phyloP scores from a whole-genome alignment of 2,329 filamentous ascomycete species.

The Bertia moriformis region DNA sequence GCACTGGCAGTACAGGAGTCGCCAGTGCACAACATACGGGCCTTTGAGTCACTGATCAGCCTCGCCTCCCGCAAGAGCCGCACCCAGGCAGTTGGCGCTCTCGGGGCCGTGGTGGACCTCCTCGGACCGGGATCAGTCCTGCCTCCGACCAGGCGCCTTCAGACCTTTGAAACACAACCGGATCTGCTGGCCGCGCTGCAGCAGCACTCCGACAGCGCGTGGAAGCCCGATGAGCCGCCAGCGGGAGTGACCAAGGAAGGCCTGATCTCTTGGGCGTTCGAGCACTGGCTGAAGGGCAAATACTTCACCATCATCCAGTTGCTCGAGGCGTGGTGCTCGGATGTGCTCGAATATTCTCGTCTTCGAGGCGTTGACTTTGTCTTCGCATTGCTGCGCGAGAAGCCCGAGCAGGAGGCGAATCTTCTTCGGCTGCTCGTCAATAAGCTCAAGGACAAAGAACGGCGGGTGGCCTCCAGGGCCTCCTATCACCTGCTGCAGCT shows the following conservation, averaged over 20 bases:
- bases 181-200: slow-evolving; percentile 60
- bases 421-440: slow-evolving; percentile 81
- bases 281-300: slow-evolving; percentile 85
- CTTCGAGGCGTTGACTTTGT: slow-evolving; percentile 80
- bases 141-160: slow-evolving; percentile 68
- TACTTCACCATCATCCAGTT: slow-evolving; percentile 90
- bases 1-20: slow-evolving; percentile 93
- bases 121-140: slow-evolving; percentile 78
- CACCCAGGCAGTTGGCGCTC: slow-evolving; percentile 80
- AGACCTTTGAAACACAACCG: slow-evolving; percentile 67
- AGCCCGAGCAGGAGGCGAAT: slow-evolving; percentile 94
- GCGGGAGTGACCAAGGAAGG: background rate
- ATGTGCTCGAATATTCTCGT: slow-evolving; percentile 88
- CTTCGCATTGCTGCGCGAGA: slow-evolving; percentile 81
- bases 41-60: slow-evolving; percentile 68
- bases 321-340: slow-evolving; percentile 81
- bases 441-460: slow-evolving; percentile 87
- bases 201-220: no score
- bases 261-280: slow-evolving; percentile 78
- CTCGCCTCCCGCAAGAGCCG: slow-evolving; percentile 88
- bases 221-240: no score
- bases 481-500: slow-evolving; percentile 90
- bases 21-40: slow-evolving; percentile 78
- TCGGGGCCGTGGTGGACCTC: slow-evolving; percentile 86
- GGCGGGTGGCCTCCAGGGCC: slow-evolving; percentile 85